Base-by-base conservation (phyloP, 768 basidiomycete genomes). In the Trametopsis cervina region DNA sequence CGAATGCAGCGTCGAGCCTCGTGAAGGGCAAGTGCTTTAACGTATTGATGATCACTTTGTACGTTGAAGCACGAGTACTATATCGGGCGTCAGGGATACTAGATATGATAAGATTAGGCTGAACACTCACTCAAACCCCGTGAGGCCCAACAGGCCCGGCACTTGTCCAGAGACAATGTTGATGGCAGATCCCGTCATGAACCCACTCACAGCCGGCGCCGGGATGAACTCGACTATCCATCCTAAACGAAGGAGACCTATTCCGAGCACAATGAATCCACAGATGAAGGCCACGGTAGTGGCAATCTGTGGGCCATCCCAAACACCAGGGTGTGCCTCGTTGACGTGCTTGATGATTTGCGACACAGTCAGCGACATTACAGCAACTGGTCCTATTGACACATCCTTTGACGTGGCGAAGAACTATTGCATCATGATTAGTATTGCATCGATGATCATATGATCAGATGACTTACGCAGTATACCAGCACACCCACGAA, bases 341-440 rank as follows among this genome's bases (percentile, higher is more conserved):
- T 83, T 60, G 43, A 95, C 78, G 27, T 76, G 65, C 18, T 74
- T 69, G 62, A 96, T 86, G 55, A 95, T 80, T 63, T 89, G 80
- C 7, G 89, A 74, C 10, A 83, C 80, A 15, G 87, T 85, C 42
- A 95, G 75, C 1, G 90, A 93, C 92, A 98, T 94, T 59, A 98
- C 94, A 4, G 95, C 94, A 54, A 97, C 93, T 3, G 95, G 95
- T 41, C 95, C 95, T 55, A 98, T 96, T 17, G 92, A 92, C 29
- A 97, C 89, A 69, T 98, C 95, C 65, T 97, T 97, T 29, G 89
- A 89, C 0, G 95, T 97, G 13, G 92, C 94, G 61, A 97, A 96
- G 72, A 95, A 80, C 85, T 89, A 54, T 23, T 11, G 20, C 36
- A 24, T 1, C 26, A 40, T 33, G 35, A 43, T 42, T 15, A 49